Evolutionary conservation across 768 basidiomycete species (phyloP).

Genomic region (Pisolithus marmoratus): DNA sequence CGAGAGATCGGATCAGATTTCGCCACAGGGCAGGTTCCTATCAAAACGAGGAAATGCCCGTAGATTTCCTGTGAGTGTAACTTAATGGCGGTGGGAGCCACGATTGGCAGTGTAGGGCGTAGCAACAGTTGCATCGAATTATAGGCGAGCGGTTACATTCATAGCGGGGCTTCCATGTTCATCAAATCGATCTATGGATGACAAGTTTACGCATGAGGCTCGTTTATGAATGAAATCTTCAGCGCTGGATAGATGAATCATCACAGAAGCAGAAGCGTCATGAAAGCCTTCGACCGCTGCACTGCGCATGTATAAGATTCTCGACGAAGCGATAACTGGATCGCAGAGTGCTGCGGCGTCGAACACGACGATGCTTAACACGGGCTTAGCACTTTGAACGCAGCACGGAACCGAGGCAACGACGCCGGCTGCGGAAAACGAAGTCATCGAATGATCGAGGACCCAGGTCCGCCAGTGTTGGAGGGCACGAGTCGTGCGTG

Average conservation of each 20-base stretch:
- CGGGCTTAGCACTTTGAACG: neutral
- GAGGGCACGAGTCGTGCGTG: neutral
- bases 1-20: too few relatives aligned
- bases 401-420: neutral
- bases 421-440: neutral
- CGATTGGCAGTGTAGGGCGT: slow-evolving; percentile 9
- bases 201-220: slow-evolving; percentile 11
- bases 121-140: slow-evolving; percentile 8
- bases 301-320: neutral
- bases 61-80: too few relatives aligned
- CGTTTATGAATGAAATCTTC: neutral
- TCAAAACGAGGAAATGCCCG: too few relatives aligned
- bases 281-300: neutral
- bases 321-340: neutral
- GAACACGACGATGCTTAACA: neutral
- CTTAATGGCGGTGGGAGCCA: slow-evolving; percentile 9
- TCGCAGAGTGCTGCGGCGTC: neutral
- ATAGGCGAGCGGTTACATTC: slow-evolving; percentile 8
- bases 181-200: slow-evolving; percentile 3
- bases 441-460: neutral
- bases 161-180: slow-evolving; percentile 7
- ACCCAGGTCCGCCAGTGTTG: neutral
- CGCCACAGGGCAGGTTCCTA: too few relatives aligned
- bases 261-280: neutral
- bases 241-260: neutral